Conservation (phyloP, 805 yeast species). For the Soucietia sequanensis region DNA sequence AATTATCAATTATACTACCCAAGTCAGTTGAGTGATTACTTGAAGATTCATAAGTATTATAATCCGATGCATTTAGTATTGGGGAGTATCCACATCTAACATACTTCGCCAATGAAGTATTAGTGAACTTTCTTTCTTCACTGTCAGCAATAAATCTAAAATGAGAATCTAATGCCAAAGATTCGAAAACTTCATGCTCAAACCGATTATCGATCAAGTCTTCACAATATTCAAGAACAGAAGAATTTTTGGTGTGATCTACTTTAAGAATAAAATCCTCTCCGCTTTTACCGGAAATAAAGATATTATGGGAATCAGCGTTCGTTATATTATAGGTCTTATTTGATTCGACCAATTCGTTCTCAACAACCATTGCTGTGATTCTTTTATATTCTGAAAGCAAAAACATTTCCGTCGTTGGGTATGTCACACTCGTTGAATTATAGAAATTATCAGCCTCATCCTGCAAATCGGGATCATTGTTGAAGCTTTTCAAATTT, state of each 20-base stretch:
- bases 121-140: slow-evolving; percentile 34
- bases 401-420: slow-evolving; percentile 27
- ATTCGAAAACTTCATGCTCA: neutral
- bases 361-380: slow-evolving; percentile 22
- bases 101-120: slow-evolving; percentile 33
- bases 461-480: neutral
- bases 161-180: slow-evolving; percentile 14
- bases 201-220: neutral
- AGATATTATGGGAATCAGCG: slow-evolving; percentile 19
- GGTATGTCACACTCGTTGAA: slow-evolving; percentile 17
- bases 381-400: slow-evolving; percentile 26
- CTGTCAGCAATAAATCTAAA: slow-evolving; percentile 37
- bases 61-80: slow-evolving; percentile 44
- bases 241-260: neutral
- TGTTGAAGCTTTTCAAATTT: slow-evolving; percentile 14
- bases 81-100: slow-evolving; percentile 67
- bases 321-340: slow-evolving; percentile 20
- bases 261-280: neutral
- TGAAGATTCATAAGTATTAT: slow-evolving; percentile 4
- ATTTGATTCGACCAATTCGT: slow-evolving; percentile 15
- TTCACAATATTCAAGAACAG: neutral
- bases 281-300: slow-evolving; percentile 5
- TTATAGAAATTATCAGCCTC: slow-evolving; percentile 17
- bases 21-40: slow-evolving; percentile 20
- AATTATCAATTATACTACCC: slow-evolving; percentile 22